Base-by-base conservation (phyloP, 345 rosid genomes). In the Brassica carinata region DNA sequence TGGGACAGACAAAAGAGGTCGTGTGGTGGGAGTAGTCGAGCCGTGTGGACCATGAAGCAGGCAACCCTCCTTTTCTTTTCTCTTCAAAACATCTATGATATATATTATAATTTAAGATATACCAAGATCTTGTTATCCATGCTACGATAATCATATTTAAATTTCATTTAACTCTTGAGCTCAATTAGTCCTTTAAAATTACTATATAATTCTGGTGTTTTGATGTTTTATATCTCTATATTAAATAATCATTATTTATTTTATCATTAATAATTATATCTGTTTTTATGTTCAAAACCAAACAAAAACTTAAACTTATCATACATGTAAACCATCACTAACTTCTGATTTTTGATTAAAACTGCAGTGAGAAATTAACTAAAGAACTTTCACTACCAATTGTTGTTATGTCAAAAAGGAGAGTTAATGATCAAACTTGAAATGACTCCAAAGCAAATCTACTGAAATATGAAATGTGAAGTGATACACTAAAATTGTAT, bases 1-100 rank as follows among this genome's bases (percentile, higher is more conserved):
- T 81, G 67, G 43, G 63, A 51, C 38, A 51, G 23, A 68, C 31
- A 67, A 31, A 70, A 68, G 75, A 69, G 75, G 65, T 55, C 76
- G 61, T 75, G 75, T 51, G 71, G 71, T 69, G 71, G 67, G 75
- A 74, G 59, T 62, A 33, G 65, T 68, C 17, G 81, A 40, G 64
- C 63, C 64, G 26, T 62, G 74, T 79, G 63, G 64, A 59, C 74
- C 74, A 30, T 45, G 43, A 33, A 31, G 36, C 74, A 31, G 43
- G 10, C 64, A 63, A 73, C 59, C 27, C 63, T 33, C 62, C 40
- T 34, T 77, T 72, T 63, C 15, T 38, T 62, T 48, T 6, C 14
- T 62, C 43, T 40, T 62, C 48, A 38, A 13, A 36, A 61, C 57
- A 58, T 23, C 26, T 58, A 58, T 18, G 27, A 18, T 17, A 38